Conservation (phyloP, 106 monocot genomes). For the Dioscorea dumetorum region DNA sequence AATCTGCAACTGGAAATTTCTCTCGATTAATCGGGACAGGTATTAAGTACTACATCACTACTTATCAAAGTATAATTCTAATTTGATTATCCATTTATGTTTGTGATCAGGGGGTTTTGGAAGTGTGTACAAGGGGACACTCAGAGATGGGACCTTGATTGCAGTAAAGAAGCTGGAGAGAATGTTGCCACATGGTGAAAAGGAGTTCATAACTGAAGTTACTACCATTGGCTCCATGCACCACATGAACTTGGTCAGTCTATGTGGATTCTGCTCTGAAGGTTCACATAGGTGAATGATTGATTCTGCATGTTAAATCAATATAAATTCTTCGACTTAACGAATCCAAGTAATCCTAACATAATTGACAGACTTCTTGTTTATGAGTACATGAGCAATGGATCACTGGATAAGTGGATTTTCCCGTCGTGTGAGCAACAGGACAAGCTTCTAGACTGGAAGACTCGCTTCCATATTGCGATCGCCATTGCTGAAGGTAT, state of each 20-base stretch:
- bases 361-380: constrained; percentile 30
- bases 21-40: constrained; percentile 33
- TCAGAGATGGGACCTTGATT: constrained; percentile 29
- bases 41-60: constrained; percentile 1
- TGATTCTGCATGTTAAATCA: not conserved
- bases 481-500: constrained; percentile 46
- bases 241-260: constrained; percentile 61
- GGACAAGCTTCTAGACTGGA: constrained; percentile 31
- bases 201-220: constrained; percentile 54
- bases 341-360: not conserved
- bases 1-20: constrained; percentile 30
- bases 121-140: constrained; percentile 35
- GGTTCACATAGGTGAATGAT: constrained; percentile 25
- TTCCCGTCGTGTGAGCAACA: constrained; percentile 15
- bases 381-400: constrained; percentile 65
- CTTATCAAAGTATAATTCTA: not conserved
- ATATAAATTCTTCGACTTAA: no score
- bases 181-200: constrained; percentile 35
- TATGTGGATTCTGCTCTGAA: constrained; percentile 68
- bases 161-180: constrained; percentile 62
- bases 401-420: constrained; percentile 48
- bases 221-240: constrained; percentile 62
- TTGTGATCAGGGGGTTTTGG: constrained; percentile 31
- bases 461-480: constrained; percentile 32
- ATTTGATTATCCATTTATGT: no score